Conservation (phyloP, 148 eudicot genomes). For the Pharnaceum exiguum region DNA sequence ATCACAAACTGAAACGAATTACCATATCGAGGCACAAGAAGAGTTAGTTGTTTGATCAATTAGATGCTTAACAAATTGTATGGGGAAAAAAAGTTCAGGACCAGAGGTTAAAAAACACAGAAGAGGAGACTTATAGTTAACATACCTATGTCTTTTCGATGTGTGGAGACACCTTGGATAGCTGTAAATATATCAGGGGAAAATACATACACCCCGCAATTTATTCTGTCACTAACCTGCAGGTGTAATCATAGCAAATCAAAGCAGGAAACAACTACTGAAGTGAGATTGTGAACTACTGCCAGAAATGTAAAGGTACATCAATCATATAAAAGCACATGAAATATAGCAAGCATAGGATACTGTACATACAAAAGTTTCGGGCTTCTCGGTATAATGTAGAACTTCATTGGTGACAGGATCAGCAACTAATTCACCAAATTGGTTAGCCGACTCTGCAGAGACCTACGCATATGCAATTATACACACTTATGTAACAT, state of each 20-base stretch:
- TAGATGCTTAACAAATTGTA: neutral
- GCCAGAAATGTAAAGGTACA: neutral
- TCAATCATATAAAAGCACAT: neutral
- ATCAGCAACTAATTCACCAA: slow-evolving; percentile 76
- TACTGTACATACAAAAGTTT: slow-evolving; percentile 47
- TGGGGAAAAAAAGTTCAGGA: neutral
- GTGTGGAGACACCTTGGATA: slow-evolving; percentile 59
- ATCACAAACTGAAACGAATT: no score
- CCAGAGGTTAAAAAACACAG: neutral
- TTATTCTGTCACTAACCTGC: slow-evolving; percentile 78
- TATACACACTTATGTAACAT: neutral
- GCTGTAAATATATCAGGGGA: slow-evolving; percentile 56
- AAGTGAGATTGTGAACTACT: neutral
- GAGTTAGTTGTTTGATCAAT: no score
- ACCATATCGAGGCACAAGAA: no score
- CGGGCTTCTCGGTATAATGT: slow-evolving; percentile 78
- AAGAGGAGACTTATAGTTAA: neutral
- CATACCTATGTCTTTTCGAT: slow-evolving; percentile 59
- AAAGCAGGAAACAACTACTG: neutral
- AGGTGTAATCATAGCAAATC: slow-evolving; percentile 6
- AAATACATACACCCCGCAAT: slow-evolving; percentile 73
- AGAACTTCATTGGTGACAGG: slow-evolving; percentile 61
- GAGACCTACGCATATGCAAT: slow-evolving; percentile 37
- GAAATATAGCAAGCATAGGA: slow-evolving; percentile 3
- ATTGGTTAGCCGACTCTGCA: slow-evolving; percentile 60